These are phyloP conservation scores for Drechslerella coelobrocha DNA, from an alignment of 2,329 filamentous ascomycete genomes.

Conservation along the genomic window DNA sequence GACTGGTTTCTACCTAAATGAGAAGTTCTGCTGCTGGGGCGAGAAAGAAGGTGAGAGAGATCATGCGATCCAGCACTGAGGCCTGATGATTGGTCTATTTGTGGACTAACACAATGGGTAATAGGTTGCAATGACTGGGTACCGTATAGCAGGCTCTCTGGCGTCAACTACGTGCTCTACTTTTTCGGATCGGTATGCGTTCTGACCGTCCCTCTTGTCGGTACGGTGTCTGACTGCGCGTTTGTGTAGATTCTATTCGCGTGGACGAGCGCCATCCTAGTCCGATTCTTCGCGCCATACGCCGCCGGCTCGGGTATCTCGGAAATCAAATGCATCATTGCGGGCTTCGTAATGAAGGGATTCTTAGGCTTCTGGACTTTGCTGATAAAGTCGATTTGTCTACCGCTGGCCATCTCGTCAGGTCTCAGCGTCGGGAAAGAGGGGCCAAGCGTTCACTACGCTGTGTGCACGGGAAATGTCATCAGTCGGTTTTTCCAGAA, in stretches of 20 bases:
- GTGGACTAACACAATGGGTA: conserved; percentile 46
- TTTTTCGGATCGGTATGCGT: conserved; percentile 76
- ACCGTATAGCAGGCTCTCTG: conserved; percentile 78
- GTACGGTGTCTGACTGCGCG: neutral
- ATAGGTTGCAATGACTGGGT: conserved; percentile 86
- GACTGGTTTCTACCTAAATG: conserved; percentile 95
- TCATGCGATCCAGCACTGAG: conserved; percentile 51
- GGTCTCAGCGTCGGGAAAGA: conserved; percentile 96
- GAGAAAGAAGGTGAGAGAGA: conserved; percentile 72
- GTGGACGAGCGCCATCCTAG: conserved; percentile 79
- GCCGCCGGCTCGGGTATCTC: conserved; percentile 96
- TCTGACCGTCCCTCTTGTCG: neutral
- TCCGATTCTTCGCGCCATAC: conserved; percentile 92
- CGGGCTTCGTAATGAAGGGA: conserved; percentile 98
- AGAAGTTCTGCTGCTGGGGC: conserved; percentile 98
- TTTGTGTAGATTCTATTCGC: conserved; percentile 73
- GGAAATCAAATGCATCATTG: conserved; percentile 99
- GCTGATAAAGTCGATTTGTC: conserved; percentile 87
- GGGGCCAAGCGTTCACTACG: conserved; percentile 98
- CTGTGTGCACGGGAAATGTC: conserved; percentile 95
- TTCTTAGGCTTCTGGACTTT: conserved; percentile 92
- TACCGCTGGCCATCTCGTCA: conserved; percentile 91
- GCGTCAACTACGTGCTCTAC: conserved; percentile 86
- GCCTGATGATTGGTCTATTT: conserved; percentile 44
- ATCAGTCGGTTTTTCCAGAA: conserved; percentile 92